These are phyloP conservation scores for Macrophomina phaseolina DNA, from an alignment of 2,329 filamentous ascomycete genomes.

Conservation along the genomic window DNA sequence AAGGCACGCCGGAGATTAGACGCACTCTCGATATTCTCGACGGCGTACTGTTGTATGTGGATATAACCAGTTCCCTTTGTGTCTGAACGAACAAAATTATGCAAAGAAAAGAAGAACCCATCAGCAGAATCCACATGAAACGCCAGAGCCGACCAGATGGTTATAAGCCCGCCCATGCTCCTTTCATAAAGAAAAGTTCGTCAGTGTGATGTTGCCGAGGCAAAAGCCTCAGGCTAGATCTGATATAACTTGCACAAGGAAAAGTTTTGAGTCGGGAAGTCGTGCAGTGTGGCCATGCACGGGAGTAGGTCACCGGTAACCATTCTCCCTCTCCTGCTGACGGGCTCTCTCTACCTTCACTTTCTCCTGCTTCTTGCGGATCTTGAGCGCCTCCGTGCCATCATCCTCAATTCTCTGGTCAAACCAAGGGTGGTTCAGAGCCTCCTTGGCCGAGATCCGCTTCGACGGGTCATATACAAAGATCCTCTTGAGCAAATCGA, in stretches of 20 bases:
- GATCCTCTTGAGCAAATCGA: slow-evolving; percentile 66
- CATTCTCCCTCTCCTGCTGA: slow-evolving; percentile 9
- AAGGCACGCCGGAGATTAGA: slow-evolving; percentile 24
- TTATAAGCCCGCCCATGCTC: slow-evolving; percentile 26
- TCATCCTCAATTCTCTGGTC: slow-evolving; percentile 68
- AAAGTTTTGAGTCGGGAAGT: slow-evolving; percentile 19
- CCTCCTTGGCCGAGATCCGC: slow-evolving; percentile 68
- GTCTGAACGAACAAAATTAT: slow-evolving; percentile 23
- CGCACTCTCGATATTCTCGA: slow-evolving; percentile 24
- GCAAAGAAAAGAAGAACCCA: slow-evolving; percentile 13
- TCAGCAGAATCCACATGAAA: slow-evolving; percentile 20
- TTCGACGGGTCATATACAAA: slow-evolving; percentile 71
- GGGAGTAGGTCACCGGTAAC: slow-evolving; percentile 23
- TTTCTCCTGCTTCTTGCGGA: slow-evolving; percentile 54
- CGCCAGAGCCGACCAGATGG: slow-evolving; percentile 18
- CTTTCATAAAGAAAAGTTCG: slow-evolving; percentile 26
- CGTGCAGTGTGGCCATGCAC: slow-evolving; percentile 7
- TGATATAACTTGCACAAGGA: slow-evolving; percentile 19
- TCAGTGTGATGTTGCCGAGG: slow-evolving; percentile 17
- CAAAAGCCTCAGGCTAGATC: slow-evolving; percentile 1
- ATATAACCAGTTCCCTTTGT: slow-evolving; percentile 24
- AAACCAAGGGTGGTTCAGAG: slow-evolving; percentile 71
- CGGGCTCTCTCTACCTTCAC: slow-evolving; percentile 15
- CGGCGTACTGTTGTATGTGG: slow-evolving; percentile 21
- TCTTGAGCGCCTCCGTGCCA: slow-evolving; percentile 68